Base-by-base conservation (phyloP, 805 yeast species). In the Jamesozyma spencerorum region DNA sequence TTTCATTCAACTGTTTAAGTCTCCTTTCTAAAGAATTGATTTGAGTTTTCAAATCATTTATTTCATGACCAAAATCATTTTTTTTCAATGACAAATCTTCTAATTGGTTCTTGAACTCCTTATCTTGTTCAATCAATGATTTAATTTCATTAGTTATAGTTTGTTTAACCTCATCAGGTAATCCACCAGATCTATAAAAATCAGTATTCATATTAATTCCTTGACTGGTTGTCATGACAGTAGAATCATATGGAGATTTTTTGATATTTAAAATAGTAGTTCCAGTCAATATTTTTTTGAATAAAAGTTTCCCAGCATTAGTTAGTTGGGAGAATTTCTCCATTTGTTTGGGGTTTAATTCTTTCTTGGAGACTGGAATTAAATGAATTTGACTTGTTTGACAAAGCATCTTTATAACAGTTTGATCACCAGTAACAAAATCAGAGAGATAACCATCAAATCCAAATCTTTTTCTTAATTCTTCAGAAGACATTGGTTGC, bases 371-470 rank as follows among this genome's bases (percentile, higher is more conserved):
- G 5, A 81, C 79, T 0, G 97, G 96, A 22, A 85, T 74, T 39
- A 59, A 57, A 46, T 76, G 70, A 14, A 77, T 57, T 34, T 71
- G 68, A 10, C 68, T 56, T 11, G 64, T 60, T 45, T 74, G 79
- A 47, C 82, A 77, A 26, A 88, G 67, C 86, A 83, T 85, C 40
- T 71, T 69, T 38, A 85, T 55, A 1, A 90, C 94, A 8, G 73
- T 72, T 5, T 59, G 53, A 1, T 95, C 95, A 1, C 95, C 97
- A 2, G 63, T 60, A 2, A 90, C 53, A 46, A 75, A 75, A 50
- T 92, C 96, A 2, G 72, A 60, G 19, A 87, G 49, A 52, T 75
- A 85, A 1, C 95, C 92, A 41, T 84, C 95, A 58, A 92, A 87
- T 0, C 95, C 95, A 18, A 66, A 58, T 19, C 14, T 19, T 0